Conservation (phyloP, 495 filamentous ascomycete species). For the Penicillium pancosmium region DNA sequence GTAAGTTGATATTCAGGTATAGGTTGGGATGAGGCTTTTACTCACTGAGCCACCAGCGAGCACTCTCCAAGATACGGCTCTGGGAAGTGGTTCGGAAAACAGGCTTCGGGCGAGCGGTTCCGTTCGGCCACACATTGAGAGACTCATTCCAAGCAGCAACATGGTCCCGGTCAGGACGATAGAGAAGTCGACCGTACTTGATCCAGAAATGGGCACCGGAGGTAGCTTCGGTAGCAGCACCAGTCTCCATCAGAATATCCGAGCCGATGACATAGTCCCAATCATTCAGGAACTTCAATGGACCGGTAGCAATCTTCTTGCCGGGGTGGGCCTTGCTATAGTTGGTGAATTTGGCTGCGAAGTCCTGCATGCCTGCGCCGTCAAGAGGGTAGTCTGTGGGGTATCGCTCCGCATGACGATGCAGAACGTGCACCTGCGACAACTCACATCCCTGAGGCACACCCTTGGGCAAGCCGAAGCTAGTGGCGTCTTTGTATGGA, state of each 20-base stretch:
- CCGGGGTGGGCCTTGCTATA: conserved; percentile 39
- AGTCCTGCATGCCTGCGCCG: conserved; percentile 47
- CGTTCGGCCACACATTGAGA: conserved; percentile 46
- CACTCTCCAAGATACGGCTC: conserved; percentile 51
- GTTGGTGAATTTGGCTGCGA: conserved; percentile 50
- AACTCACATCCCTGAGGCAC: conserved; percentile 55
- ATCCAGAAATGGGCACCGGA: conserved; percentile 55
- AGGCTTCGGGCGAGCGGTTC: conserved; percentile 45
- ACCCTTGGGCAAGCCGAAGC: conserved; percentile 49
- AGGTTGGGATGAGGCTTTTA: not conserved
- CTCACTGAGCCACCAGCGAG: conserved; percentile 45
- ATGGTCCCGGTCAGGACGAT: conserved; percentile 42
- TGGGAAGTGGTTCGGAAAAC: conserved; percentile 54
- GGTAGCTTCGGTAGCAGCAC: conserved; percentile 53
- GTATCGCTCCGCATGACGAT: conserved; percentile 56
- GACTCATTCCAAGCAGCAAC: conserved; percentile 47
- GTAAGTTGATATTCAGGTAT: conserved; percentile 9
- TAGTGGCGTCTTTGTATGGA: conserved; percentile 46
- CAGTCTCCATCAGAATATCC: conserved; percentile 47
- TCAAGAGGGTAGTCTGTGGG: conserved; percentile 45
- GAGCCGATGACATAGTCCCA: conserved; percentile 50
- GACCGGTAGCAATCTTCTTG: conserved; percentile 41
- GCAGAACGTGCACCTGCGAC: conserved; percentile 52
- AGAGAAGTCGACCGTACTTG: conserved; percentile 53
- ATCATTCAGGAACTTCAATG: conserved; percentile 50